Evolutionary conservation across 202 grass and related monocot genomes (phyloP).

Genomic region (Saccharum hybrid): DNA sequence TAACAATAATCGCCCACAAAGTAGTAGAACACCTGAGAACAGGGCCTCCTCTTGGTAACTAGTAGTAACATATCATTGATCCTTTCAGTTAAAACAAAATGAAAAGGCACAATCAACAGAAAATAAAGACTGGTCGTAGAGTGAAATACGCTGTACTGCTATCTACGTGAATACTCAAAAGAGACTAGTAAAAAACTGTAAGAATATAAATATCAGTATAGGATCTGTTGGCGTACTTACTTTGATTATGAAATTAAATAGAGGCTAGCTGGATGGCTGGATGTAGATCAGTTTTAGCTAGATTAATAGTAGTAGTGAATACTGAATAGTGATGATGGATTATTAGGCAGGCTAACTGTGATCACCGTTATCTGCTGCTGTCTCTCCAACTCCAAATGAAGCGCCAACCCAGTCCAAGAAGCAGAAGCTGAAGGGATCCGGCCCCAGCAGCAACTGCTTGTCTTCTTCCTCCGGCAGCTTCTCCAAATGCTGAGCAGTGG

Average conservation of each 20-base stretch:
- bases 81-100: not conserved
- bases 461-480: conserved; percentile 33
- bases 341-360: conserved; percentile 12
- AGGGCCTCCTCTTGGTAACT: not conserved
- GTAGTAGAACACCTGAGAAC: not conserved
- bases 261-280: not conserved
- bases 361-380: conserved; percentile 10
- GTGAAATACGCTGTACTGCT: not conserved
- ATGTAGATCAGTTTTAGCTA: not conserved
- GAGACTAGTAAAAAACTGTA: not conserved
- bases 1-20: not conserved
- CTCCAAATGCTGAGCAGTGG: not conserved
- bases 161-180: not conserved
- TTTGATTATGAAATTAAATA: not conserved
- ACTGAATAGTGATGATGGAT: not conserved
- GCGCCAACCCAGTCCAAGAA: conserved; percentile 49
- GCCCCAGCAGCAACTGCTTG: conserved; percentile 24
- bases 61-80: not conserved
- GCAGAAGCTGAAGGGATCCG: conserved; percentile 49
- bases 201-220: not conserved
- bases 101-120: not conserved
- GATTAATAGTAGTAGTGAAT: no score
- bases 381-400: conserved; percentile 48
- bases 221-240: not conserved
- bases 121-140: not conserved